These are phyloP conservation scores for Uronychia setigera DNA, from an alignment of 73 alveolate species.

Conservation along the genomic window DNA sequence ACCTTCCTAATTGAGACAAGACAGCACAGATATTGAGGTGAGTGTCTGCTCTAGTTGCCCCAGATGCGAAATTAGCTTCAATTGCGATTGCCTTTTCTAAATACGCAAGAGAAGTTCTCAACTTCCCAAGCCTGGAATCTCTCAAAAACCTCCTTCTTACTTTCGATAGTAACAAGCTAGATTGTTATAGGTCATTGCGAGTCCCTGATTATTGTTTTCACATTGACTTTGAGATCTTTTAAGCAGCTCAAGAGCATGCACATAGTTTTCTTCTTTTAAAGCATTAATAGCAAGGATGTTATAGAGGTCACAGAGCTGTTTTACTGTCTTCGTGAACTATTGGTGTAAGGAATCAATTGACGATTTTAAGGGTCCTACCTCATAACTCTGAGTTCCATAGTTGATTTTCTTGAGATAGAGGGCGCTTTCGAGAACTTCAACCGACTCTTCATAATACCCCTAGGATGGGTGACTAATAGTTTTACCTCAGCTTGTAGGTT, in stretches of 20 bases:
- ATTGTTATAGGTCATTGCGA: conserved; percentile 83
- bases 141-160: conserved; percentile 19
- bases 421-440: conserved; percentile 64
- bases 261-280: conserved; percentile 60
- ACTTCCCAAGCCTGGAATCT: conserved; percentile 50
- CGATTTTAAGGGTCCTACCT: no score
- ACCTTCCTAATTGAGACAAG: conserved; percentile 54
- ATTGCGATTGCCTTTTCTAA: conserved; percentile 77
- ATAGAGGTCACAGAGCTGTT: conserved; percentile 75
- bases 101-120: conserved; percentile 74
- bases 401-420: conserved; percentile 55
- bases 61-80: conserved; percentile 38
- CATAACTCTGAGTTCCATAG: conserved; percentile 80
- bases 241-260: conserved; percentile 73
- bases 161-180: conserved; percentile 84
- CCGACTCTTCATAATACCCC: conserved; percentile 70
- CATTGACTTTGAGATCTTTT: conserved; percentile 75
- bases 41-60: conserved; percentile 73
- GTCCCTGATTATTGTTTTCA: conserved; percentile 62
- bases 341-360: background rate
- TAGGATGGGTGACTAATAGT: no score
- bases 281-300: conserved; percentile 72
- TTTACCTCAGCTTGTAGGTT: no score
- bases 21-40: conserved; percentile 89
- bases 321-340: conserved; percentile 59